These are phyloP conservation scores for Gossypium turneri DNA, from an alignment of 345 rosid genomes.

Conservation along the genomic window DNA sequence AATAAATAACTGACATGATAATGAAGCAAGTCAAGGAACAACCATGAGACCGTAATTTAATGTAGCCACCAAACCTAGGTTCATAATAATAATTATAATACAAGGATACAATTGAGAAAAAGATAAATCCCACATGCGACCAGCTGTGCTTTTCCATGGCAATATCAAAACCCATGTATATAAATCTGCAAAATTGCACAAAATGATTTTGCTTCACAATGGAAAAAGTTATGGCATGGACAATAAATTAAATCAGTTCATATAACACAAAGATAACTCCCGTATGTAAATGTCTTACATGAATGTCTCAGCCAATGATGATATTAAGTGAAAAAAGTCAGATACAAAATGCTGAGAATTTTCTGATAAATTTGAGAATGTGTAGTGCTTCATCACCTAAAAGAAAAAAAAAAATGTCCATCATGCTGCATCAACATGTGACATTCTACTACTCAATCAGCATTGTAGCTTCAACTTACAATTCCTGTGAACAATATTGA, in stretches of 20 bases:
- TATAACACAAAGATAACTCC: slow-evolving; percentile 2
- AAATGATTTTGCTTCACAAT: slow-evolving; percentile 15
- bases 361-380: slow-evolving; percentile 88
- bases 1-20: slow-evolving; percentile 63
- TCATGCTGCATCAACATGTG: slow-evolving; percentile 14
- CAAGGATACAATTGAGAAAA: slow-evolving; percentile 96
- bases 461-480: slow-evolving; percentile 41
- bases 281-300: slow-evolving; percentile 38
- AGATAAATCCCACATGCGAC: slow-evolving; percentile 94
- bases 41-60: slow-evolving; percentile 19
- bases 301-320: slow-evolving; percentile 97
- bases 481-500: slow-evolving; percentile 96
- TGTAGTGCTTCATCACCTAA: slow-evolving; percentile 94
- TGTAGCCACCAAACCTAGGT: neutral
- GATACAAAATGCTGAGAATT: slow-evolving; percentile 90
- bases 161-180: slow-evolving; percentile 98
- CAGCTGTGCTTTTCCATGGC: slow-evolving; percentile 99
- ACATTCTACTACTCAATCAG: neutral
- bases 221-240: slow-evolving; percentile 4
- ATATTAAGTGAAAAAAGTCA: slow-evolving; percentile 89
- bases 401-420: neutral
- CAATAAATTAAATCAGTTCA: neutral
- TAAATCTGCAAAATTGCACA: slow-evolving; percentile 62
- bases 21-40: slow-evolving; percentile 46
- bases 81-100: slow-evolving; percentile 2